Evolutionary conservation across 148 eudicot species (phyloP).

Genomic region (Chenopodium suecicum): DNA sequence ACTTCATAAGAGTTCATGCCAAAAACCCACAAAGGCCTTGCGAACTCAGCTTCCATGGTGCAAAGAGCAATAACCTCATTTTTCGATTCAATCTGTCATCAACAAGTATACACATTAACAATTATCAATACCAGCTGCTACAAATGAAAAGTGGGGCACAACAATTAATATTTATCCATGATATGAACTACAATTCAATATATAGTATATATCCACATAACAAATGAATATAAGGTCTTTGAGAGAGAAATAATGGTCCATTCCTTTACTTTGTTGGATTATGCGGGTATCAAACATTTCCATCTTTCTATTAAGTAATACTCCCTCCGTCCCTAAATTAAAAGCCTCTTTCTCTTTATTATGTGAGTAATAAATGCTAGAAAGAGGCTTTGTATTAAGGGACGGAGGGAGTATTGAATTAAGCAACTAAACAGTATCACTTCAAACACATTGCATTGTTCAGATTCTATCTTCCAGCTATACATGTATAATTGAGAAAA

Average conservation of each 20-base stretch:
- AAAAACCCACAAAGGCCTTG: slow-evolving; percentile 87
- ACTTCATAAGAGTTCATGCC: slow-evolving; percentile 81
- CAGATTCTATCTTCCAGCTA: no score
- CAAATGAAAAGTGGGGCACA: not conserved
- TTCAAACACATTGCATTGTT: no score
- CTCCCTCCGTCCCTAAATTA: no score
- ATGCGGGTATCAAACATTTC: not conserved
- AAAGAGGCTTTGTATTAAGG: no score
- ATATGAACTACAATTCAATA: not conserved
- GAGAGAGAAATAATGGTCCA: not conserved
- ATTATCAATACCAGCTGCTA: not conserved
- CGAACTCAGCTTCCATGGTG: slow-evolving; percentile 80
- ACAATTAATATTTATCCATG: not conserved
- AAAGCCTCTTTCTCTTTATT: no score
- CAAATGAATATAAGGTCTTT: not conserved
- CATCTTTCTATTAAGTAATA: not conserved
- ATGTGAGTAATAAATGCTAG: no score
- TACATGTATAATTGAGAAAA: no score
- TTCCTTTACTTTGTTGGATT: not conserved
- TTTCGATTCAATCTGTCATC: slow-evolving; percentile 60
- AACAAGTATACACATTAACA: not conserved
- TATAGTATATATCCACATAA: not conserved
- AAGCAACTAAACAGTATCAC: no score
- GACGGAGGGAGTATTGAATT: no score
- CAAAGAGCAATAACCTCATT: slow-evolving; percentile 67